These are phyloP conservation scores for Calocybe gangraenosa DNA, from an alignment of 768 basidiomycete genomes.

Conservation along the genomic window DNA sequence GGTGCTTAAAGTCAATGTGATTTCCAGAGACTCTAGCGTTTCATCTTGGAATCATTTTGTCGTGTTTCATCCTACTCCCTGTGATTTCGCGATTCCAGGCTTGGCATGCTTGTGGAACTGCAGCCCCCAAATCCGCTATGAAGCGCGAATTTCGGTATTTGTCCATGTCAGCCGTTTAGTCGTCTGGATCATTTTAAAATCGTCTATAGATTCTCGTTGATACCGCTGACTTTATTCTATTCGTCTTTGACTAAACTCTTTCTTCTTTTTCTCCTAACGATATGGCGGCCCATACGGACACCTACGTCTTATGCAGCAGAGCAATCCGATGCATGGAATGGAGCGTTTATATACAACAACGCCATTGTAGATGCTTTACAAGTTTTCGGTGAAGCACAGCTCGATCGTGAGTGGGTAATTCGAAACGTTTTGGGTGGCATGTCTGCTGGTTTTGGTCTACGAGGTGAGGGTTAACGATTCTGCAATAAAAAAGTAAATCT, in stretches of 20 bases:
- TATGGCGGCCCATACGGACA: conserved; percentile 60
- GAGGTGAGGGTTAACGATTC: conserved; percentile 43
- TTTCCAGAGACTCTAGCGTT: conserved; percentile 71
- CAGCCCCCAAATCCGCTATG: conserved; percentile 38
- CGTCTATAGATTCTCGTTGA: conserved; percentile 54
- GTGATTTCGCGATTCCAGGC: conserved; percentile 31
- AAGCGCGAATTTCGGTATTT: conserved; percentile 58
- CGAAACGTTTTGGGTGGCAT: conserved; percentile 82
- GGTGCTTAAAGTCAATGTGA: background rate
- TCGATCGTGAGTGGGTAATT: conserved; percentile 82
- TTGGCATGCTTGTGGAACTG: conserved; percentile 16
- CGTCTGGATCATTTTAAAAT: background rate
- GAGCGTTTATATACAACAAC: conserved; percentile 20
- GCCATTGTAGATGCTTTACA: conserved; percentile 39
- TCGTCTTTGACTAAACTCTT: conserved; percentile 84
- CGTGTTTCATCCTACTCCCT: conserved; percentile 50
- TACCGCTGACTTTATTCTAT: conserved; percentile 78
- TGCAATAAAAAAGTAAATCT: background rate
- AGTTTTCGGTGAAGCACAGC: conserved; percentile 64
- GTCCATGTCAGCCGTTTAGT: background rate
- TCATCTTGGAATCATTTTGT: conserved; percentile 59
- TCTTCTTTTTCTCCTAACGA: conserved; percentile 74
- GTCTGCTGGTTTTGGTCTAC: conserved; percentile 81
- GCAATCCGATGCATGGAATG: conserved; percentile 21
- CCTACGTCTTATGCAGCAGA: conserved; percentile 20